These are phyloP conservation scores for Microascus cirrosus DNA, from an alignment of 2,329 filamentous ascomycete species.

Conservation along the genomic window DNA sequence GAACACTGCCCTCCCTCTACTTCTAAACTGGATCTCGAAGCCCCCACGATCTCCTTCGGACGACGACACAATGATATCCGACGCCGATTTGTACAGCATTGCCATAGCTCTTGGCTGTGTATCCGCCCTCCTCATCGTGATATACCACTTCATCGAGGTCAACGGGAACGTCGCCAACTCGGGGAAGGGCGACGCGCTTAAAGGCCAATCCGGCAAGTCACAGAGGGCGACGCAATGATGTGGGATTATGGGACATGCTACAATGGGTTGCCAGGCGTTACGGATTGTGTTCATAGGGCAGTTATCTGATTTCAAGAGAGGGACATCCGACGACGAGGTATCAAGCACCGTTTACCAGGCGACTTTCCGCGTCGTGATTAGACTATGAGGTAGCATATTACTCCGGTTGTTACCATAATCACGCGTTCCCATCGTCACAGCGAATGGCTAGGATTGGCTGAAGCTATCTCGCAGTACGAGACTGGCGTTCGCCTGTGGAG, in stretches of 20 bases:
- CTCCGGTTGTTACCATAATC: too few species aligned
- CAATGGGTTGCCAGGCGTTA: not conserved
- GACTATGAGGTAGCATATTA: not conserved
- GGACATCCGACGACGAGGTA: not conserved
- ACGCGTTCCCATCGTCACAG: too few species aligned
- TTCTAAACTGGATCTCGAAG: not conserved
- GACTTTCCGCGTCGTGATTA: not conserved
- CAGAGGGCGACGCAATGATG: not conserved
- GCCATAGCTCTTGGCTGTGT: slow-evolving; percentile 86
- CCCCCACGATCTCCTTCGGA: not conserved
- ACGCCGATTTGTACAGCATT: slow-evolving; percentile 80
- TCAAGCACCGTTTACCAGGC: not conserved
- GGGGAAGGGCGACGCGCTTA: slow-evolving; percentile 16
- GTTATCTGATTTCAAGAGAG: not conserved
- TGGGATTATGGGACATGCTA: not conserved
- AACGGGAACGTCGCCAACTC: slow-evolving; percentile 44
- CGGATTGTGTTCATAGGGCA: not conserved
- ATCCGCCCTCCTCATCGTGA: slow-evolving; percentile 83
- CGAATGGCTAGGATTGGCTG: too few species aligned
- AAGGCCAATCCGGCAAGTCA: slow-evolving; percentile 14
- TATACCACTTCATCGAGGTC: slow-evolving; percentile 95
- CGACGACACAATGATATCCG: slow-evolving; percentile 74
- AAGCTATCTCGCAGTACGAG: too few species aligned
- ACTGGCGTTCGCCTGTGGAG: too few species aligned
- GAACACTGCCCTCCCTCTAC: not conserved